phyloP scores from a whole-genome alignment of 2,329 filamentous ascomycete species.

The Claviceps monticola region DNA sequence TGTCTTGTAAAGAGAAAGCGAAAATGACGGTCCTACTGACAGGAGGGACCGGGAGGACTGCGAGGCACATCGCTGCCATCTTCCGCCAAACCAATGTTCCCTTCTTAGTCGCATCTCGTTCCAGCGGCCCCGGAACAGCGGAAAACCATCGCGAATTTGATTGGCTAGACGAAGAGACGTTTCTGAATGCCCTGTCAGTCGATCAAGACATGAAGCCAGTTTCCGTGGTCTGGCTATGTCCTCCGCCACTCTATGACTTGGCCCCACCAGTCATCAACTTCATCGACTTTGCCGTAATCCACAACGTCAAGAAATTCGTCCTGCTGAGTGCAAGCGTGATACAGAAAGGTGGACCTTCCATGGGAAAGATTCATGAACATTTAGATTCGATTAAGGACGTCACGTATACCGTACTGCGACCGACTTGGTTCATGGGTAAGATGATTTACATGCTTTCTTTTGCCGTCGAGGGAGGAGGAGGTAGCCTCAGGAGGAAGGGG shows the following conservation, averaged over 20 bases:
- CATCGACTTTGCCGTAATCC: neutral
- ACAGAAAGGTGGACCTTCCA: neutral
- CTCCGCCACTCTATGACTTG: neutral
- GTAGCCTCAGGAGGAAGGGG: neutral
- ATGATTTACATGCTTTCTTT: neutral
- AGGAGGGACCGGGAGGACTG: neutral
- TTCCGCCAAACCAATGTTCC: neutral
- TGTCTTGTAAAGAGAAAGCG: neutral
- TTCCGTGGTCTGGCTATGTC: neutral
- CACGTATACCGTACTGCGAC: neutral
- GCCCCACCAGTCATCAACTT: neutral
- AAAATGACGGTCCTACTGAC: neutral
- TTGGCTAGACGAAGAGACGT: neutral
- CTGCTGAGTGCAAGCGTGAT: constrained; percentile 2
- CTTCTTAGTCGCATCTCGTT: neutral
- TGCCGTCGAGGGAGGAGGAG: neutral
- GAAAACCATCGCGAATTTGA: neutral
- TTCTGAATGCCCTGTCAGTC: neutral
- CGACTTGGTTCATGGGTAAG: constrained; percentile 1
- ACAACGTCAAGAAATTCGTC: neutral
- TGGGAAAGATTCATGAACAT: neutral
- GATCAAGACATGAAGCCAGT: neutral
- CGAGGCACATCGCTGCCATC: neutral
- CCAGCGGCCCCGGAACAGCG: neutral
- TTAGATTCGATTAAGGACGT: neutral